These are phyloP conservation scores for Cladorrhinum samala DNA, from an alignment of 495 filamentous ascomycete species.

Conservation along the genomic window DNA sequence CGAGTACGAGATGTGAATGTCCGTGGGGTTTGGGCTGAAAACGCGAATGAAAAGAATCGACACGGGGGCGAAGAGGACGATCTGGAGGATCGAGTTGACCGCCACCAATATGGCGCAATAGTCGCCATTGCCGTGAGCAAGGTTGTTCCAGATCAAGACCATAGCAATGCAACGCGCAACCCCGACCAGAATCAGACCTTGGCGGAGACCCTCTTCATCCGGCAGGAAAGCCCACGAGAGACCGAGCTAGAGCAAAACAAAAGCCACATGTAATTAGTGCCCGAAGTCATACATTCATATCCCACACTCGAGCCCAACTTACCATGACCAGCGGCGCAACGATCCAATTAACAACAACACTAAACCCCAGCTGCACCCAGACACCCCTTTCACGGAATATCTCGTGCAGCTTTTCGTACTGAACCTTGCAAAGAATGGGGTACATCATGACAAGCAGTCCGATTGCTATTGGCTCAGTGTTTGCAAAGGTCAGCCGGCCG, in stretches of 20 bases:
- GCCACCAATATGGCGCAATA: conserved; percentile 91
- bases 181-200: conserved; percentile 72
- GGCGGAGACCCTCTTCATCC: conserved; percentile 59
- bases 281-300: neutral
- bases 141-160: conserved; percentile 37
- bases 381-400: conserved; percentile 55
- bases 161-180: conserved; percentile 79
- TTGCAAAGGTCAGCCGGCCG: no score
- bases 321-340: conserved; percentile 89
- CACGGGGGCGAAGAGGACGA: conserved; percentile 77
- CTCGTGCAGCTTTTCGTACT: conserved; percentile 70
- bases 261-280: neutral
- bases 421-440: conserved; percentile 89
- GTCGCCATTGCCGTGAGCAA: conserved; percentile 64
- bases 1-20: conserved; percentile 55
- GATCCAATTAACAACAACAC: conserved; percentile 80
- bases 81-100: conserved; percentile 80
- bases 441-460: conserved; percentile 94
- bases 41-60: conserved; percentile 71
- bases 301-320: conserved; percentile 13
- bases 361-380: conserved; percentile 78
- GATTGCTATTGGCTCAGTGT: conserved; percentile 47
- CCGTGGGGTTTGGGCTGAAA: conserved; percentile 44
- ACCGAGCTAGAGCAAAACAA: conserved; percentile 44
- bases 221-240: conserved; percentile 82